Conservation (phyloP, 352 stramenopile genomes). For the Phytophthora tentaculata region DNA sequence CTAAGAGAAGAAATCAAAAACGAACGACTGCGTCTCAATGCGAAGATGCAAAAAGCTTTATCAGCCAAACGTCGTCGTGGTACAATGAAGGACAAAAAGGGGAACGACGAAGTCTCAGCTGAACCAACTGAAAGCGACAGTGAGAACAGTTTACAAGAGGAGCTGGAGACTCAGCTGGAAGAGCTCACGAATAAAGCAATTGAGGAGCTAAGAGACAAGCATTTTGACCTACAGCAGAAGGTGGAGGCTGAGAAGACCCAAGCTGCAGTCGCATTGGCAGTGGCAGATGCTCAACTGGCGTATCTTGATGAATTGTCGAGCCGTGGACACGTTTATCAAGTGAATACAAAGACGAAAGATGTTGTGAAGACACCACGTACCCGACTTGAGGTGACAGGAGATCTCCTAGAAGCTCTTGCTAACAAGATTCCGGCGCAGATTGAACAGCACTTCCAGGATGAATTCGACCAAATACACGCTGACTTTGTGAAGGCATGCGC, state of each 20-base stretch:
- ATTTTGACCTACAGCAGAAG: conserved; percentile 25
- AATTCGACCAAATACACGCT: conserved; percentile 32
- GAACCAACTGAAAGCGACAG: background rate
- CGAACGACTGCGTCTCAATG: conserved; percentile 27
- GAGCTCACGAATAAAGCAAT: conserved; percentile 21
- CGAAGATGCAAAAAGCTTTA: conserved; percentile 24
- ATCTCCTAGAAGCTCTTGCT: conserved; percentile 32
- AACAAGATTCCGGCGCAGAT: conserved; percentile 32
- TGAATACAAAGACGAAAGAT: background rate
- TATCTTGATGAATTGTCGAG: conserved; percentile 17
- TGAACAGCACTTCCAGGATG: conserved; percentile 22
- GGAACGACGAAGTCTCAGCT: background rate
- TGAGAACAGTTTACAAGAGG: conserved; percentile 14
- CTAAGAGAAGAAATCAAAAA: conserved; percentile 26
- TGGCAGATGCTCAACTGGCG: conserved; percentile 25
- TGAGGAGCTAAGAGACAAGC: conserved; percentile 17
- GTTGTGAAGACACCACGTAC: background rate
- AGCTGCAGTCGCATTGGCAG: conserved; percentile 20
- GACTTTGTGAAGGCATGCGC: conserved; percentile 26
- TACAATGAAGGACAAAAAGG: background rate
- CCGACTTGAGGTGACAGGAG: conserved; percentile 11
- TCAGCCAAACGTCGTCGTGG: conserved; percentile 13
- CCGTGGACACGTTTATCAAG: background rate
- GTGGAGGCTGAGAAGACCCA: conserved; percentile 18
- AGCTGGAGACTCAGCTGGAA: conserved; percentile 26